Evolutionary conservation across 2,329 filamentous ascomycete species (phyloP).

Genomic region (Botrytis deweyae): DNA sequence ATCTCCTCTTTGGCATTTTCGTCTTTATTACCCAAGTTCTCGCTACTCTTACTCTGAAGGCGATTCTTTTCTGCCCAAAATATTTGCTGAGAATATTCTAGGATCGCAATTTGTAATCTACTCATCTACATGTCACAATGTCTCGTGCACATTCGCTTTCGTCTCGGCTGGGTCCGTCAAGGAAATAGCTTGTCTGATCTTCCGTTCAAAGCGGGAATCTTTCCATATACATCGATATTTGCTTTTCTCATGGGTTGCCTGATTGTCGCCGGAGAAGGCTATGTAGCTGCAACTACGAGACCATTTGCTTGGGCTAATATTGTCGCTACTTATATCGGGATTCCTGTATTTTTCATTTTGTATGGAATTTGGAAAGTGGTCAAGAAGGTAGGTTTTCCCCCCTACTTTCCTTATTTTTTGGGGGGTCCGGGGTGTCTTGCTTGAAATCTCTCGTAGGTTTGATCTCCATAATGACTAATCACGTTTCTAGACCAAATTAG

Average conservation of each 20-base stretch:
- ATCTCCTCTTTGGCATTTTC: not conserved
- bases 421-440: rapidly evolving
- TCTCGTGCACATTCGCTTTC: slow-evolving; percentile 71
- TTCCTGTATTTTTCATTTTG: slow-evolving; percentile 59
- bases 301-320: slow-evolving; percentile 16
- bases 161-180: slow-evolving; percentile 59
- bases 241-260: slow-evolving; percentile 40
- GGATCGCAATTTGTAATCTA: slow-evolving; percentile 11
- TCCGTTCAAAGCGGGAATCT: slow-evolving; percentile 55
- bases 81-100: not conserved
- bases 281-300: slow-evolving; percentile 10
- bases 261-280: slow-evolving; percentile 3
- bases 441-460: no score
- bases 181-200: slow-evolving; percentile 54
- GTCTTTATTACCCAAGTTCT: not conserved
- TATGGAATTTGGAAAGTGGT: slow-evolving; percentile 55
- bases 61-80: not conserved
- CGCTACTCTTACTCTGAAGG: rapidly evolving
- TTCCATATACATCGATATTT: slow-evolving; percentile 60
- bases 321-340: slow-evolving; percentile 31
- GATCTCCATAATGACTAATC: not conserved
- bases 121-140: slow-evolving; percentile 52
- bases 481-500: slow-evolving; percentile 4
- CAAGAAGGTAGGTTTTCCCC: not conserved
- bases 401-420: not conserved